Conservation (phyloP, 306 rosid genomes). For the Rosa rugosa region DNA sequence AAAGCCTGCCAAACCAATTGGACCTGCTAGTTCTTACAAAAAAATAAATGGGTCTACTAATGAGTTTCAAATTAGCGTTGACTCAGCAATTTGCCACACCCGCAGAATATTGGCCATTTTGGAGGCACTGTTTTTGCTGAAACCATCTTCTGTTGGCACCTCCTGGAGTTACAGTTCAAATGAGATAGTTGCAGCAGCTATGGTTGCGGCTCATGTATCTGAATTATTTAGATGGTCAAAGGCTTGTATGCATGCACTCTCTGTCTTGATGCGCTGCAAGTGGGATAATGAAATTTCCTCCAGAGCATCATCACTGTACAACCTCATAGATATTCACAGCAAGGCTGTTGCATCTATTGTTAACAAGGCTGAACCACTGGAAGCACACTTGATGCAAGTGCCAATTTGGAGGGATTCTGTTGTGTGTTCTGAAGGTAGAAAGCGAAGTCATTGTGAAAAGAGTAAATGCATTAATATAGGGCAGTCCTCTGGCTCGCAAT, state of each 20-base stretch:
- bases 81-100: constrained; percentile 85
- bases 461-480: constrained; percentile 48
- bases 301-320: constrained; percentile 86
- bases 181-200: constrained; percentile 99
- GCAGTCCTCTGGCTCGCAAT: constrained; percentile 42
- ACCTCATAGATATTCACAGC: constrained; percentile 90
- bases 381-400: constrained; percentile 64
- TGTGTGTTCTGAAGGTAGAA: constrained; percentile 41
- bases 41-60: constrained; percentile 57
- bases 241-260: constrained; percentile 97
- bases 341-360: constrained; percentile 89
- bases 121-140: constrained; percentile 87
- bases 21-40: constrained; percentile 41
- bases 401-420: constrained; percentile 62
- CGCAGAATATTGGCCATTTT: constrained; percentile 82
- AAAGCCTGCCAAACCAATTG: constrained; percentile 58
- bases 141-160: constrained; percentile 97
- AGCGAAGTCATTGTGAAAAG: constrained; percentile 45
- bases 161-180: constrained; percentile 96
- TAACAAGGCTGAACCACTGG: constrained; percentile 86
- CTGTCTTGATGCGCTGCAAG: constrained; percentile 86
- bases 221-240: constrained; percentile 88
- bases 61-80: constrained; percentile 56
- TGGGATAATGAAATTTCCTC: constrained; percentile 86
- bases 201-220: constrained; percentile 99